A percentile compares a stretch with the other conserved stretches of the same genome.
Evolutionary conservation across 2,329 filamentous ascomycete genomes (phyloP).

Genomic region (Madurella mycetomatis): DNA sequence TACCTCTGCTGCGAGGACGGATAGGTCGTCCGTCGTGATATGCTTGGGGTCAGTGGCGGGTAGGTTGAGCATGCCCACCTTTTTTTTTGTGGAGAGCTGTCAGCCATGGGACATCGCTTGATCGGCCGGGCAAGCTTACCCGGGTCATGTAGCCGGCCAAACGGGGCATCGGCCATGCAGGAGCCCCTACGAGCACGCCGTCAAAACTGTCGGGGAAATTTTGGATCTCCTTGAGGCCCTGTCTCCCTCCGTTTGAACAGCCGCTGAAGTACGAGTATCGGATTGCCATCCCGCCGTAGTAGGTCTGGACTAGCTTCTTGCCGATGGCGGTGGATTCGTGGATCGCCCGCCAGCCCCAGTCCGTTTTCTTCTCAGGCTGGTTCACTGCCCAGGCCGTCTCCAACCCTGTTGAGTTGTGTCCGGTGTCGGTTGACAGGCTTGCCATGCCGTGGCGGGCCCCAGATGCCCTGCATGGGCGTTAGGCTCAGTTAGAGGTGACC

Average conservation of each 20-base stretch:
- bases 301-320: slow-evolving; percentile 46
- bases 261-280: slow-evolving; percentile 51
- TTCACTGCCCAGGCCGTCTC: slow-evolving; percentile 38
- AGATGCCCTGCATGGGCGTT: slow-evolving; percentile 17
- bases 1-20: slow-evolving; percentile 35
- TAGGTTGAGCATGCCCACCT: slow-evolving; percentile 42
- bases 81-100: slow-evolving; percentile 12
- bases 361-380: slow-evolving; percentile 33
- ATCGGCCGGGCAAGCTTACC: neutral
- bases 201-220: slow-evolving; percentile 53
- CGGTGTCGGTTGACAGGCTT: slow-evolving; percentile 41
- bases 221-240: slow-evolving; percentile 53
- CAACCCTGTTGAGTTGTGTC: slow-evolving; percentile 33
- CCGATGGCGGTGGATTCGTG: slow-evolving; percentile 48
- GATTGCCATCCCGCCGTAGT: slow-evolving; percentile 38
- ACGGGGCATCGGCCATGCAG: slow-evolving; percentile 40
- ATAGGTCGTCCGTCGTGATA: slow-evolving; percentile 39
- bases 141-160: slow-evolving; percentile 35
- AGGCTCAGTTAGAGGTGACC: neutral
- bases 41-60: slow-evolving; percentile 38
- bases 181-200: slow-evolving; percentile 49
- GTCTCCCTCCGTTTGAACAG: slow-evolving; percentile 57
- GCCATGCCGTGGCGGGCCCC: slow-evolving; percentile 38
- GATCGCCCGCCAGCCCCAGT: slow-evolving; percentile 40
- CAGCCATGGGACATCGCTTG: neutral